phyloP scores from a whole-genome alignment of 2,329 filamentous ascomycete genomes.

The Xylariomycetidae sp. region DNA sequence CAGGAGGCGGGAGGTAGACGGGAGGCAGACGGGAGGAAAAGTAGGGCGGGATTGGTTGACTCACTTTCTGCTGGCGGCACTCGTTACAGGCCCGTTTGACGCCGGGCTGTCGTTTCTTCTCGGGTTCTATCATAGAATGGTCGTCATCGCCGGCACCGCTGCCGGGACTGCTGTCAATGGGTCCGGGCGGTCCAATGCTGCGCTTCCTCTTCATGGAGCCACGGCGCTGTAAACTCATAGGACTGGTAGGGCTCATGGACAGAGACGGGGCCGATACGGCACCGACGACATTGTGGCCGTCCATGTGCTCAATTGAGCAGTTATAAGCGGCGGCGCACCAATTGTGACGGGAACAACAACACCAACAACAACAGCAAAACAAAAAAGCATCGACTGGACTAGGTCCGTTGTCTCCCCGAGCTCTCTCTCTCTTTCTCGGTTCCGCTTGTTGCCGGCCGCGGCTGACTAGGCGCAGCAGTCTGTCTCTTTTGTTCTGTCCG shows the following conservation, averaged over 20 bases:
- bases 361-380: no score
- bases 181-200: conserved; percentile 40
- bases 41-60: conserved; percentile 27
- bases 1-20: no score
- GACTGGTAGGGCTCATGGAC: conserved; percentile 52
- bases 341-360: no score
- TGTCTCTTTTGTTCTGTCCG: no score
- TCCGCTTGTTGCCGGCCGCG: no score
- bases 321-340: conserved; percentile 10
- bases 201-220: conserved; percentile 57
- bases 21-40: no score
- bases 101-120: conserved; percentile 61
- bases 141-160: conserved; percentile 53
- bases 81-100: conserved; percentile 81
- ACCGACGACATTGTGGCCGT: conserved; percentile 41
- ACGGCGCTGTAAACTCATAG: conserved; percentile 45
- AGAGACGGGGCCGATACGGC: conserved; percentile 43
- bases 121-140: conserved; percentile 48
- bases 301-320: conserved; percentile 36
- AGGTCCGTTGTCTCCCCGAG: no score
- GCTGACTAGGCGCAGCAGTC: no score
- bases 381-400: background rate
- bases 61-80: conserved; percentile 80
- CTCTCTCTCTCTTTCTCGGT: no score
- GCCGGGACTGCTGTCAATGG: conserved; percentile 57